phyloP scores from a whole-genome alignment of 305 asterid species.

The Plantago coronopus region DNA sequence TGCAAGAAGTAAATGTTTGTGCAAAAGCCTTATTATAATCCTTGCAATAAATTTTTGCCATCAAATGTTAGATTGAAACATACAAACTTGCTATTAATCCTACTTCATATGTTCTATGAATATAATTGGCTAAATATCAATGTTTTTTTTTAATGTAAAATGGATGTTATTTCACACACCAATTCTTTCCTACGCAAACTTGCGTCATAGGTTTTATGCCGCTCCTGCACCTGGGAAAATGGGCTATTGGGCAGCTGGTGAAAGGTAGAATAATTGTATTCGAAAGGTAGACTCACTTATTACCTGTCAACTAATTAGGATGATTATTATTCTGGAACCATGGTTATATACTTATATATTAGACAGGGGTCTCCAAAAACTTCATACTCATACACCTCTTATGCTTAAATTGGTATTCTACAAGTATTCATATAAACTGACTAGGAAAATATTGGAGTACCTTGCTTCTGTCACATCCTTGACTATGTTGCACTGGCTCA shows the following conservation, averaged over 20 bases:
- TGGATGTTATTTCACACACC: neutral
- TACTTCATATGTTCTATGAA: neutral
- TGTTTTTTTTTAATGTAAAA: neutral
- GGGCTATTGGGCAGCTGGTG: constrained; percentile 77
- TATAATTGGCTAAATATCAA: neutral
- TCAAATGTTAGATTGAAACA: neutral
- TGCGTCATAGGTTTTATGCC: constrained; percentile 61
- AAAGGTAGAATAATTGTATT: constrained; percentile 44
- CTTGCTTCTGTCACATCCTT: too few species aligned
- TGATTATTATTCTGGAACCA: too few species aligned
- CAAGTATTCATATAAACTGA: too few species aligned
- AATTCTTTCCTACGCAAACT: neutral
- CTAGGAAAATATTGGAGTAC: too few species aligned
- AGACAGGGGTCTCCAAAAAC: too few species aligned
- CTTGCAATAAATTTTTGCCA: neutral
- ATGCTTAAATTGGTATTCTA: too few species aligned
- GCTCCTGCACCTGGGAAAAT: constrained; percentile 78
- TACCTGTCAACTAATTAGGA: too few species aligned
- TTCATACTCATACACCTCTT: too few species aligned
- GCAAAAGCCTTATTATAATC: neutral
- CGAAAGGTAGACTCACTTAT: neutral
- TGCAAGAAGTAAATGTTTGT: neutral
- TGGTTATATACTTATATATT: too few species aligned
- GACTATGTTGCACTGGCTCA: too few species aligned
- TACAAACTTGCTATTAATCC: constrained; percentile 9